A percentile compares a stretch with the other conserved stretches of the same genome.
phyloP scores from a whole-genome alignment of 805 yeast genomes.

The Pichia kluyveri region DNA sequence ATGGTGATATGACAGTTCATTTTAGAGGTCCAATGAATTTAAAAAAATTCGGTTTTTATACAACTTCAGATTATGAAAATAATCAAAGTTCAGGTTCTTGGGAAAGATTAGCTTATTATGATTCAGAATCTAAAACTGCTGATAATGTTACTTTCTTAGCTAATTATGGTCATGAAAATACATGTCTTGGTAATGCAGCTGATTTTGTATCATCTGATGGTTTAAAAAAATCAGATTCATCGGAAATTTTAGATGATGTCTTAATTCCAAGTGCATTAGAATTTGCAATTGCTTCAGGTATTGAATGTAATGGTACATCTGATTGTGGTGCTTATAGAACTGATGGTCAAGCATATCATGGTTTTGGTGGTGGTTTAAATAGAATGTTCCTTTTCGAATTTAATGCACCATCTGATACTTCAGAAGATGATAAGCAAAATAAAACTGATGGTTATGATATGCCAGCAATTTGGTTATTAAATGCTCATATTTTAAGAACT shows the following conservation, averaged over 20 bases:
- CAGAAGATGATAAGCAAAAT: conserved; percentile 31
- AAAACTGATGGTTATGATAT: conserved; percentile 39
- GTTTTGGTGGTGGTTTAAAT: conserved; percentile 58
- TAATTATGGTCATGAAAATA: conserved; percentile 47
- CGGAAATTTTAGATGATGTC: conserved; percentile 41
- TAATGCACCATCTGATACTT: conserved; percentile 42
- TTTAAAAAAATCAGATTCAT: conserved; percentile 30
- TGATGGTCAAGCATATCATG: conserved; percentile 71
- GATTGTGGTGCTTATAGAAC: conserved; percentile 70
- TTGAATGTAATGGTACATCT: conserved; percentile 50
- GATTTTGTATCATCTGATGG: conserved; percentile 57
- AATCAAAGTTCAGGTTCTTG: conserved; percentile 38
- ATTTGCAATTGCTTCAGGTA: conserved; percentile 49
- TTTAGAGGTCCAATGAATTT: conserved; percentile 68
- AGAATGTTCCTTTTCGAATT: conserved; percentile 71
- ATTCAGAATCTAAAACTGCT: conserved; percentile 37
- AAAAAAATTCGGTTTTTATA: conserved; percentile 52
- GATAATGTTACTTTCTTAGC: conserved; percentile 63
- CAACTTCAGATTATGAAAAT: conserved; percentile 31
- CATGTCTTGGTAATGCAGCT: conserved; percentile 63
- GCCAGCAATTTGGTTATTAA: conserved; percentile 72
- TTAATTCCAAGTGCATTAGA: conserved; percentile 51
- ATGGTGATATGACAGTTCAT: conserved; percentile 66
- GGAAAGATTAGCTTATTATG: conserved; percentile 54
- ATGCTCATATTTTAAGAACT: conserved; percentile 63